Evolutionary conservation across 2,329 filamentous ascomycete species (phyloP).

Genomic region (Amauroascus niger): DNA sequence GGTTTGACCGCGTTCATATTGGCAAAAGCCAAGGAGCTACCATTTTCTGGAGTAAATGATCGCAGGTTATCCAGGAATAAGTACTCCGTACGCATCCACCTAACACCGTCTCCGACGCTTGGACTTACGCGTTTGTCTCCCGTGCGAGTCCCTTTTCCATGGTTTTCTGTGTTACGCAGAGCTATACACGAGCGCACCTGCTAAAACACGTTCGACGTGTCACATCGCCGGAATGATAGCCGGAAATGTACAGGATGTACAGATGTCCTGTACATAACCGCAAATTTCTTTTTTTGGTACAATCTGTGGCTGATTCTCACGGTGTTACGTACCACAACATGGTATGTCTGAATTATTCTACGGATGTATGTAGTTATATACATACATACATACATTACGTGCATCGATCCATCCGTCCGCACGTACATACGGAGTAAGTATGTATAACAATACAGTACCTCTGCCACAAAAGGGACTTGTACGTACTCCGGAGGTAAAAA

Average conservation of each 20-base stretch:
- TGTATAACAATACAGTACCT: neutral
- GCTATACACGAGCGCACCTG: constrained; percentile 8
- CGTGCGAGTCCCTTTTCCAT: neutral
- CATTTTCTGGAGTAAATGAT: too few relatives aligned
- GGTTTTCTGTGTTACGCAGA: neutral
- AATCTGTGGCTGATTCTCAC: constrained; percentile 2
- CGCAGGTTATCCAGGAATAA: neutral
- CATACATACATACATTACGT: neutral
- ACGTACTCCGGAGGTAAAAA: too few relatives aligned
- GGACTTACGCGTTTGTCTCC: neutral
- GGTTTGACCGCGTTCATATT: neutral
- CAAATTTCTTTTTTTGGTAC: neutral
- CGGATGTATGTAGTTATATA: neutral
- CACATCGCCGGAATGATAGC: constrained; percentile 10
- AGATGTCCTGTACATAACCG: too few relatives aligned
- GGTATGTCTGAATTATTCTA: neutral
- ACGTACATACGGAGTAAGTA: neutral
- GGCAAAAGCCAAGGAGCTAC: neutral
- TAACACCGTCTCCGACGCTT: neutral
- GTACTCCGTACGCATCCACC: neutral
- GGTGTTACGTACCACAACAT: constrained; percentile 3
- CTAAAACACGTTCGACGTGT: constrained; percentile 11
- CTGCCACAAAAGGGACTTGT: too few relatives aligned
- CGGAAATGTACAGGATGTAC: constrained; percentile 1
- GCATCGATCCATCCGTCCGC: neutral